These are phyloP conservation scores for Ammopiptanthus mongolicus DNA, from an alignment of 306 rosid genomes.

Conservation along the genomic window DNA sequence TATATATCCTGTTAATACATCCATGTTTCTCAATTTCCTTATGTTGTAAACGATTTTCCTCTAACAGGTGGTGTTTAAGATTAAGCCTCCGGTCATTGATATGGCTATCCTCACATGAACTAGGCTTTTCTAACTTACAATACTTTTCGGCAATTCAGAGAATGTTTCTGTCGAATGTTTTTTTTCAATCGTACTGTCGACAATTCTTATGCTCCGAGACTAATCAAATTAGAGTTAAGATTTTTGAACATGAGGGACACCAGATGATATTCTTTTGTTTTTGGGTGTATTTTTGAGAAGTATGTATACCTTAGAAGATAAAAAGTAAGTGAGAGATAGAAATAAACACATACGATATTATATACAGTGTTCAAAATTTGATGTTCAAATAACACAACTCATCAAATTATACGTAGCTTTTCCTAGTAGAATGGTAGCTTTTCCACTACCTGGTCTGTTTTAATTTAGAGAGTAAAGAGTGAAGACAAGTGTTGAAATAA, in stretches of 20 bases:
- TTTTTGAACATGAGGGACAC: too few relatives aligned
- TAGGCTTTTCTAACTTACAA: background rate
- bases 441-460: background rate
- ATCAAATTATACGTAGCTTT: background rate
- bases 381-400: too few relatives aligned
- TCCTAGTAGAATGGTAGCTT: too few relatives aligned
- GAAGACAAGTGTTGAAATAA: background rate
- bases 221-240: too few relatives aligned
- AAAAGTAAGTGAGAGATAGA: too few relatives aligned
- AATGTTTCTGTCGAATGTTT: background rate
- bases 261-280: too few relatives aligned
- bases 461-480: background rate
- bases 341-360: too few relatives aligned
- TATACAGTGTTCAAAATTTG: too few relatives aligned
- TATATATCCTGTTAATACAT: background rate
- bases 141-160: background rate
- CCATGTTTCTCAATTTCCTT: background rate
- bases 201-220: background rate
- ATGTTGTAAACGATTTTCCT: background rate
- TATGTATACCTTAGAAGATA: too few relatives aligned
- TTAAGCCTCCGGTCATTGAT: background rate
- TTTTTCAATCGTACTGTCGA: background rate
- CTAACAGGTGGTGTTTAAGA: background rate
- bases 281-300: too few relatives aligned
- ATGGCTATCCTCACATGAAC: background rate